Evolutionary conservation across 140 eudicot species (phyloP), one percentile per base, ranked within the genome.

Genomic region (Cichorium intybus): DNA sequence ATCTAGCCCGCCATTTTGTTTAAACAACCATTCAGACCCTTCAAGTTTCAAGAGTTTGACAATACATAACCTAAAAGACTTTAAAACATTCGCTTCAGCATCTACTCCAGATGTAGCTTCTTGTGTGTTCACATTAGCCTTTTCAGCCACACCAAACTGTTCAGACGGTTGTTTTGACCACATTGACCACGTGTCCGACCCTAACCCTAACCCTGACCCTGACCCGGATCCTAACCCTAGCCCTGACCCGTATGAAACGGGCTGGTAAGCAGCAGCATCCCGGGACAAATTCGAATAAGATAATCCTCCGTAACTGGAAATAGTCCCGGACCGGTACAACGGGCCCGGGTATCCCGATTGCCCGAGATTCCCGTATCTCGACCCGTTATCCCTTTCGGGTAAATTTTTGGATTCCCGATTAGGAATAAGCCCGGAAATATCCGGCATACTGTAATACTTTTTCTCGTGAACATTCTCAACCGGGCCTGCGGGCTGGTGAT

Each of bases 21-120:
- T 83, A 74, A 92, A 92, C 77, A 92, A 67, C 96, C 95, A 85
- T 48, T 88, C 95, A 20, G 96, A 85, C 20, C 98, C 98, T 79
- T 92, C 96, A 39, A 92, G 86, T 60, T 77, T 92, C 71, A 85
- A 71, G 26, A 88, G 89, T 63, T 77, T 92, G 33, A 62, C 51
- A 34, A 88, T 73, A 59, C 96, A 85, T 33, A 71, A 37, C 65
- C 98, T 77, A 66, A 92, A 81, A 47, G 95, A 77, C 71, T 79
- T 91, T 14, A 92, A 66, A 57, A 88, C 64, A 62, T 79, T 92
- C 2, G 80, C 79, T 78, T 92, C 99, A 60, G 77, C 50, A 55
- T 86, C 94, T 1, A 77, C 77, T 14, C 31, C 39, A 3, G 93
- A 70, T 49, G 52, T 59, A 3, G 69, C 58, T 74, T 83, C 97